These are phyloP conservation scores for Ramicandelaber brevisporus DNA, from an alignment of 192 early-diverging fungal species.

Conservation along the genomic window DNA sequence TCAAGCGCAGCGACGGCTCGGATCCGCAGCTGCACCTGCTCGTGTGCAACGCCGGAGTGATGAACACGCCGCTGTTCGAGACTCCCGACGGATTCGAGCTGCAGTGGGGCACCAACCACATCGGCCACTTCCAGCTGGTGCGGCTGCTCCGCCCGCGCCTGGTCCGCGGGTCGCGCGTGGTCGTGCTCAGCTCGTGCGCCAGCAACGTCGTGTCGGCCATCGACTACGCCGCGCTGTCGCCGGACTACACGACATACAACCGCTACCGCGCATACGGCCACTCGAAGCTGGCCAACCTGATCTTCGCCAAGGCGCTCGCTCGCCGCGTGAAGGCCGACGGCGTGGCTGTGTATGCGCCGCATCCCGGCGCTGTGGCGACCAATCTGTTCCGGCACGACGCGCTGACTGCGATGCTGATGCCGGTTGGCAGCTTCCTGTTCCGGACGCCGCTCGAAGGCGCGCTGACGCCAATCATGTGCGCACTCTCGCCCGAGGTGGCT, in stretches of 20 bases:
- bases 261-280: too few relatives aligned
- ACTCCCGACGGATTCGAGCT: conserved; percentile 32
- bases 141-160: conserved; percentile 7
- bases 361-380: conserved; percentile 8
- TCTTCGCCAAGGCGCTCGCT: conserved; percentile 9
- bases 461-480: conserved; percentile 8
- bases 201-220: conserved; percentile 6
- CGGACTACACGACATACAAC: conserved; percentile 5
- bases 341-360: conserved; percentile 5
- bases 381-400: conserved; percentile 7
- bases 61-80: conserved; percentile 22
- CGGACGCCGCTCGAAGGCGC: conserved; percentile 4
- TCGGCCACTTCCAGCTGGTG: conserved; percentile 21
- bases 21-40: conserved; percentile 8
- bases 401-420: conserved; percentile 5
- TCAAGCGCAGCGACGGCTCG: neutral
- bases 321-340: conserved; percentile 6
- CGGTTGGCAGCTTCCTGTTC: conserved; percentile 4
- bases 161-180: conserved; percentile 6
- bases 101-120: conserved; percentile 39
- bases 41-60: conserved; percentile 25
- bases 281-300: conserved; percentile 14
- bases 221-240: conserved; percentile 2
- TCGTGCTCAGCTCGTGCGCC: conserved; percentile 12
- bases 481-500: conserved; percentile 8